These are phyloP conservation scores for Trichophyton verrucosum DNA, from an alignment of 2,329 filamentous ascomycete species.

Conservation along the genomic window DNA sequence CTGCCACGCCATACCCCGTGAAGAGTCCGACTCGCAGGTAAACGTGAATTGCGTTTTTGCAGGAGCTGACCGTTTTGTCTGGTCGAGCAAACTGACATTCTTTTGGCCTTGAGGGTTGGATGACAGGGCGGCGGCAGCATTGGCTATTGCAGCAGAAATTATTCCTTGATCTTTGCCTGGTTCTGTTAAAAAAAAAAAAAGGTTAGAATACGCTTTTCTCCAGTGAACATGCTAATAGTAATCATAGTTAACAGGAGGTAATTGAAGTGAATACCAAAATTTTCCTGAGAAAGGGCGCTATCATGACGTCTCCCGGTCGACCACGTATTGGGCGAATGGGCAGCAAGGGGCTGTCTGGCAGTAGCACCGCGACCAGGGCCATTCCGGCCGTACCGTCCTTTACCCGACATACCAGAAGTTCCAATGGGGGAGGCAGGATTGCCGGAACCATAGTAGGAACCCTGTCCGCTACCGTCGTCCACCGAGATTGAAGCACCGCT, in stretches of 20 bases:
- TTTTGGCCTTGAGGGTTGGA: conserved; percentile 54
- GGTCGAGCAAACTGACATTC: conserved; percentile 65
- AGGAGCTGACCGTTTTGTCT: conserved; percentile 51
- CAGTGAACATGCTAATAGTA: too few relatives aligned
- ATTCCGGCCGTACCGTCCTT: conserved; percentile 66
- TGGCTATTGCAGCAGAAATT: conserved; percentile 84
- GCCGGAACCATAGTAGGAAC: conserved; percentile 46
- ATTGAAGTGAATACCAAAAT: conserved; percentile 6
- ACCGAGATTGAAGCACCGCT: conserved; percentile 31
- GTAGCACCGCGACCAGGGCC: conserved; percentile 29
- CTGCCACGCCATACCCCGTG: conserved; percentile 65
- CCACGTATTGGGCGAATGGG: conserved; percentile 48
- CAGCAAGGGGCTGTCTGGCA: conserved; percentile 50
- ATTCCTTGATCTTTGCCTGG: conserved; percentile 55
- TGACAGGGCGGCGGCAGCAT: conserved; percentile 55
- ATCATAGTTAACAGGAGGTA: too few relatives aligned
- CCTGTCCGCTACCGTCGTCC: conserved; percentile 36
- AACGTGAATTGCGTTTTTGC: conserved; percentile 90
- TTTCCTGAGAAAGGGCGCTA: conserved; percentile 32
- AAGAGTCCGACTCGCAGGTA: conserved; percentile 81
- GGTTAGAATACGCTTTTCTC: conserved; percentile 12
- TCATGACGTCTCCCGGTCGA: conserved; percentile 37
- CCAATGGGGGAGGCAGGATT: conserved; percentile 43
- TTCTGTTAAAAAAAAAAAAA: conserved; percentile 17
- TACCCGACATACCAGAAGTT: conserved; percentile 62